Base-by-base conservation (phyloP, 257 asterid species). In the Nicotiana noctiflora region DNA sequence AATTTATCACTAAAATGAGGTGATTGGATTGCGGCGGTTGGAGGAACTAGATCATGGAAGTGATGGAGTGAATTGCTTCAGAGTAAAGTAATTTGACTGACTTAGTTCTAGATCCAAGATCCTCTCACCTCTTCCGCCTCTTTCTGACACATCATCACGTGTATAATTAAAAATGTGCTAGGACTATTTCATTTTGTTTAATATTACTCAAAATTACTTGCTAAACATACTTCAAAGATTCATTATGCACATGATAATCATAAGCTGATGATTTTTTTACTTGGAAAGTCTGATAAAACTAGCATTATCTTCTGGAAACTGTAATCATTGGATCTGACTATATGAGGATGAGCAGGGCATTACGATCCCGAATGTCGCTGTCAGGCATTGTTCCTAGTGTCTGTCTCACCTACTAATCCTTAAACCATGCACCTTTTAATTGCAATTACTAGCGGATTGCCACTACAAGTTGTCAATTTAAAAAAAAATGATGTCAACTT, bases 81-180 rank as follows among this genome's bases (percentile, higher is more conserved):
- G 68, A 1, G 5, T 5, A 44, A 62, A 74, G 86, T 53, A 5
- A 32, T 37, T 70, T 32, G 32, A 60, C 75, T 19, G 19, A 37
- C 23, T 27, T 61, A 40, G 31, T 80, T 55, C 64, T 80, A 75
- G 83, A 80, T 83, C 84, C 79, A 29, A 56, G 46, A 64, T 75
- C 56, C 74, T 21, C 81, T 70, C 72, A 70, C 11, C 75, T 83
- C 27, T 61, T 40, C 21, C 19, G 37, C 63, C 46, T 44, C 75
- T 67, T 56, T 14, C 53, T 13, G 0, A 17, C 10, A 17, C 46
- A 79, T 44, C 44, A 70, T 72, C 77, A 72, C 78, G 78, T 72
- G 78, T 19, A 1, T 46, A 3, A 21, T 0, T 21, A 13, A 21
- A 72, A 23, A 46, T 21, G 34, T 46, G 5, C 0, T 46, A 13